Base-by-base conservation (phyloP, 768 basidiomycete genomes). In the Psilocybe cyanescens region DNA sequence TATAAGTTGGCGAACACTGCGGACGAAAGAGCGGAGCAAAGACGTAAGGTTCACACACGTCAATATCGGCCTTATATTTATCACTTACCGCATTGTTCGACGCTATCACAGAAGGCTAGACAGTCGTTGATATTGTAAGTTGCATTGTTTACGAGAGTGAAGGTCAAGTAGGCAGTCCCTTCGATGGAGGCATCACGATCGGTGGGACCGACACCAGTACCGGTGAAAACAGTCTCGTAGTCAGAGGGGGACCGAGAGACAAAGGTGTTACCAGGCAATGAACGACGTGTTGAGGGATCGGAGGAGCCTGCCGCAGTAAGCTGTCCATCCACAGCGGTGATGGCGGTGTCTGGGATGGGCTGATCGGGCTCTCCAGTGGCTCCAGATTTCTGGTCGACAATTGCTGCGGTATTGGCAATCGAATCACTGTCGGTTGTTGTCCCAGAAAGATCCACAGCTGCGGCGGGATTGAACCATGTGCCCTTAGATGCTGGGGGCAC, bases 151-250 rank as follows among this genome's bases (percentile, higher is more conserved):
- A 84, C 76, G 39, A 82, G 68, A 1, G 78, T 81, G 65, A 78
- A 84, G 9, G 81, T 83, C 29, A 83, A 70, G 65, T 81, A 83
- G 1, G 81, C 80, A 1, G 80, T 82, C n/a, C 80, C 80, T 68
- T 82, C 60, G 19, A 83, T 78, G 14, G 81, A 77, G 11, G 70
- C 80, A 60, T 82, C 81, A 28, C 78, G 67, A 61, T 78, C 79
- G 11, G 59, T 70, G 8, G 69, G 58, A 1, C 70, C 70, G n/a
- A 69, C 74, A 2, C 77, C 76, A 3, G 76, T 74, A 1, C 79
- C 79, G 1, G 66, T 52, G 64, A 83, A 83, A 4, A 82, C 76
- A 16, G 72, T 61, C 11, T 74, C 67, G 52, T 81, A 81, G 49
- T 71, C 72, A 19, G 65, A 61, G 31, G 71, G 45, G 29, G 65